Evolutionary conservation across 768 basidiomycete genomes (phyloP).

Genomic region (Russula olivacea): DNA sequence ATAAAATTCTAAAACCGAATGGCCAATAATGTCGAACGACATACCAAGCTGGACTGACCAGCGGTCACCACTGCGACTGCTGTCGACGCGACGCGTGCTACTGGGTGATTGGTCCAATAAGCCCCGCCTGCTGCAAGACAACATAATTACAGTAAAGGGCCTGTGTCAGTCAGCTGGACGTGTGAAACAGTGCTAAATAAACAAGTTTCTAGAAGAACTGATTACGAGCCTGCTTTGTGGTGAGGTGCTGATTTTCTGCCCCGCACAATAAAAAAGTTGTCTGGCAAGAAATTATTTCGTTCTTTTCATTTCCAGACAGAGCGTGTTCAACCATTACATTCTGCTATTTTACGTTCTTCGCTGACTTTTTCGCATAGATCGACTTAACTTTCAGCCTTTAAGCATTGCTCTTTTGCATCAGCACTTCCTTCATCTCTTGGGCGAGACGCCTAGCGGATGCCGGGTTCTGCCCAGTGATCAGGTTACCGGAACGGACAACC

Average conservation of each 20-base stretch:
- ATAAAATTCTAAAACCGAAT: not conserved
- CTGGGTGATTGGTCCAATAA: not conserved
- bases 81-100: not conserved
- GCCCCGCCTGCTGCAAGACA: too few species aligned
- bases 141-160: too few species aligned
- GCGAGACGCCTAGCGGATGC: constrained; percentile 54
- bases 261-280: not conserved
- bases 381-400: not conserved
- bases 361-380: not conserved
- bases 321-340: not conserved
- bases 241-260: not conserved
- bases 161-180: too few species aligned
- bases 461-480: constrained; percentile 76
- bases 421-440: constrained; percentile 49
- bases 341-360: not conserved
- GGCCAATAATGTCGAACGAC: not conserved
- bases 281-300: not conserved
- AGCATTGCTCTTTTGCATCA: constrained; percentile 30
- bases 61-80: not conserved
- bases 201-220: not conserved
- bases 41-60: not conserved
- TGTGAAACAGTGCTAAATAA: too few species aligned
- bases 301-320: not conserved
- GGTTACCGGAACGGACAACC: constrained; percentile 51
- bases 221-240: not conserved